Evolutionary conservation across 768 basidiomycete species (phyloP).

Genomic region (Mycena vulgaris): DNA sequence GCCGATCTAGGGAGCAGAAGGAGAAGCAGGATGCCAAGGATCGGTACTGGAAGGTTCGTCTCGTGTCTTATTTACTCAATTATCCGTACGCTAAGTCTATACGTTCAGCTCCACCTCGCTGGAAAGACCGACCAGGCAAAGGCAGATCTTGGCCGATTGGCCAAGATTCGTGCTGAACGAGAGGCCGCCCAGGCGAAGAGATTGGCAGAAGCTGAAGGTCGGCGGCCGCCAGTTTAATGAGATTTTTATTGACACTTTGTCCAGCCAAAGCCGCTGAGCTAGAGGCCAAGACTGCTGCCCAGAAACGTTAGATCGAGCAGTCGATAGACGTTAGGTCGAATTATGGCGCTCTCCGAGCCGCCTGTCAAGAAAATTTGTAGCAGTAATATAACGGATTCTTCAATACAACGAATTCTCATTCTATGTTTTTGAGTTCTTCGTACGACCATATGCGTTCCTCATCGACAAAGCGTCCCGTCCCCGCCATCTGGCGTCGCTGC

Average conservation of each 20-base stretch:
- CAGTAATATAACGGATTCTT: constrained; percentile 1
- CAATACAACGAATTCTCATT: not conserved
- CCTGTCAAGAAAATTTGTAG: constrained; percentile 19
- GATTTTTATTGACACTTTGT: not conserved
- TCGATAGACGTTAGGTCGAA: constrained; percentile 43
- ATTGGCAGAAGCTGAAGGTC: constrained; percentile 91
- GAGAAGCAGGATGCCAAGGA: constrained; percentile 94
- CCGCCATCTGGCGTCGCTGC: constrained; percentile 38
- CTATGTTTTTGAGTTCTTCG: not conserved
- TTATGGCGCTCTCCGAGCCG: too few relatives aligned
- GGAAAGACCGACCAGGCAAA: constrained; percentile 96
- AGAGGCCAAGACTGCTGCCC: constrained; percentile 64
- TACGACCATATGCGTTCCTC: constrained; percentile 22
- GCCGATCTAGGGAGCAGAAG: constrained; percentile 82
- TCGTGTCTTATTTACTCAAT: constrained; percentile 6
- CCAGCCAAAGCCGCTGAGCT: constrained; percentile 77
- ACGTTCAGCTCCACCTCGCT: constrained; percentile 71
- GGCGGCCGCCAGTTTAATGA: constrained; percentile 29
- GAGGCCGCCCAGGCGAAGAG: constrained; percentile 91
- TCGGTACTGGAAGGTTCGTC: constrained; percentile 85
- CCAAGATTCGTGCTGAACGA: constrained; percentile 89
- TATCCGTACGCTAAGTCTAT: not conserved
- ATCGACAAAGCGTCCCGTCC: constrained; percentile 36
- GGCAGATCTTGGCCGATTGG: constrained; percentile 87
- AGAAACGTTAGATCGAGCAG: constrained; percentile 43